Base-by-base conservation (phyloP, 2,329 filamentous ascomycete genomes). In the Trichoderma oligosporum region DNA sequence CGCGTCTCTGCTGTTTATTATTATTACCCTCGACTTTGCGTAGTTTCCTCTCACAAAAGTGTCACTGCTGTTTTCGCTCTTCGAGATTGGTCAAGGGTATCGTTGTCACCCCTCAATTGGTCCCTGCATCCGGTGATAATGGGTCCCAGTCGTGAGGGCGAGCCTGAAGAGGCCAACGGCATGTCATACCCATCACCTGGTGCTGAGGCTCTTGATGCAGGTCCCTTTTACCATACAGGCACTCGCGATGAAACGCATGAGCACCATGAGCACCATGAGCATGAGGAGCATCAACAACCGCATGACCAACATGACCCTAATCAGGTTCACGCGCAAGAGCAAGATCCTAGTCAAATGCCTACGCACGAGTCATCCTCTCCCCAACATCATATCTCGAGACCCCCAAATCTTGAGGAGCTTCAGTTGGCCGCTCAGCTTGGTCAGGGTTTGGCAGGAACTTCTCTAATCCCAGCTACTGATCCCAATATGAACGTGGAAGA, bases 381-480 rank as follows among this genome's bases (percentile, higher is more conserved):
- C 18, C 74, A 74, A 42, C 76, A 77, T 25, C 75, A 78, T 45
- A 65, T 71, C 9, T 64, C 72, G 12, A 73, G 73, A 11, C 71
- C 76, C 2, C 71, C 76, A 33, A 82, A 78, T 57, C 73, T 77
- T 4, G 80, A 82, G 62, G 81, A 84, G 69, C 73, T 84, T 39
- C 81, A 82, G 66, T 71, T 84, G 36, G 81, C 81, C 12, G 81
- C 82, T 8, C 82, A 83, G 64, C 70, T 84, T 39, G 81, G 80
- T 46, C 79, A 82, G 59, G 80, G 76, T 41, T 71, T 84, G 14
- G 77, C 79, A 24, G 70, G 72, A 8, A 66, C 73, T 11, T 74
- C 78, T 33, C 76, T 80, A 58, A 76, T 83, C 66, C 71, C 75
- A n/a, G 69, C 74, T 14, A 74, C 78, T 16, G 77, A 79, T 57